Evolutionary conservation across 352 stramenopile species (phyloP), one percentile per base, ranked within the genome.

Genomic region (Albugo laibachii): DNA sequence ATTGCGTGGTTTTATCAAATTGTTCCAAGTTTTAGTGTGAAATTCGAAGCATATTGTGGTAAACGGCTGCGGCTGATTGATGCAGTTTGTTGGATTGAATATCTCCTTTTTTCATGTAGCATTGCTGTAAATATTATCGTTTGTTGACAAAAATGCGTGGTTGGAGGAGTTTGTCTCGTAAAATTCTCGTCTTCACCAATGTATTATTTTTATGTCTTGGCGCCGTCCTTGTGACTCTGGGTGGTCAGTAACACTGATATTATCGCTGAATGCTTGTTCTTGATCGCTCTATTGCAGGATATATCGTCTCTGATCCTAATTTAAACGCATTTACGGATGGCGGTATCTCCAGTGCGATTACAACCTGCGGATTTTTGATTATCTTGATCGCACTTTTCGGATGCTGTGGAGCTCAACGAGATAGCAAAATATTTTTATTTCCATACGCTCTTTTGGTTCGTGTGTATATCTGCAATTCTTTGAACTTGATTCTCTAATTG

Each of bases 161-260:
- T 47, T 88, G 76, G 73, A 70, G 76, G 34, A 80, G 67, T 39
- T 59, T 88, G 27, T 80, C 69, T 45, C 66, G 76, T 27, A 80
- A 73, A 49, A 70, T 88, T 44, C 61, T 88, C 44, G 75, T 88
- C 49, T 88, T 88, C 58, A 86, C 72, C n/a, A 88, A 88, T 58
- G 73, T 88, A 61, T 66, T 88, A 41, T 88, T 88, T 63, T 58
- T 88, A 46, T 56, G 84, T 34, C 58, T 88, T n/a, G 76, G 76
- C 54, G 67, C 69, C 2, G 73, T 88, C 36, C 73, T 88, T 41
- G 67, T 88, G 41, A 76, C 65, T 13, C 76, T 88, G 37, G 76
- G 76, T 55, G 73, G 74, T 87, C 44, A 18, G 67, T 34, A 1
- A 10, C 24, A 8, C 24, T 31, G 24, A 10, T 10, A 10, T 31